Percentiles rank a stretch among this genome's conserved stretches.
These are phyloP conservation scores for Sicyos baderoa DNA, from an alignment of 306 rosid species.

Conservation along the genomic window DNA sequence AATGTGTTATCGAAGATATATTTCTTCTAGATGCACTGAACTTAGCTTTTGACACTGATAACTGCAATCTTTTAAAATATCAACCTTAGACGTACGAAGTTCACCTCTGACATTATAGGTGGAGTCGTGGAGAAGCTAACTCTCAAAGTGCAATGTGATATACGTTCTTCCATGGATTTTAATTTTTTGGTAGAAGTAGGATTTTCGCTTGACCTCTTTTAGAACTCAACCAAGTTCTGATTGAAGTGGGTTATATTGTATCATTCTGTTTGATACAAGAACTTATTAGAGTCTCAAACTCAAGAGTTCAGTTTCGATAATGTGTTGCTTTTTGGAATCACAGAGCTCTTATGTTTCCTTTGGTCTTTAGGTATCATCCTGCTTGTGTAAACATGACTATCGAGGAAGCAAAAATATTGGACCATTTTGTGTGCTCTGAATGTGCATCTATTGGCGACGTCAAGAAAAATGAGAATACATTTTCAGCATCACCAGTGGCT, in stretches of 20 bases:
- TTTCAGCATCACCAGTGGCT: slow-evolving; percentile 41
- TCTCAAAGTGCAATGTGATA: neutral
- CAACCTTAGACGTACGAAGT: neutral
- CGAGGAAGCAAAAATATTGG: slow-evolving; percentile 74
- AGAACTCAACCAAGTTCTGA: neutral
- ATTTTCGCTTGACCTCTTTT: neutral
- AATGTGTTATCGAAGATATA: neutral
- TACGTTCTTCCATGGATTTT: neutral
- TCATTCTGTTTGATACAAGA: neutral
- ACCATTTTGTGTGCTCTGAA: slow-evolving; percentile 75
- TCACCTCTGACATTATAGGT: neutral
- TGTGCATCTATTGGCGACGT: slow-evolving; percentile 60
- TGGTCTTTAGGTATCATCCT: slow-evolving; percentile 78
- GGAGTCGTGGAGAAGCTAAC: neutral
- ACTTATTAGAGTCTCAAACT: neutral
- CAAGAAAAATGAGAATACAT: slow-evolving; percentile 44
- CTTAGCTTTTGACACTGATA: neutral
- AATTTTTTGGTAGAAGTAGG: neutral
- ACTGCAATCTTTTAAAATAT: too few relatives aligned
- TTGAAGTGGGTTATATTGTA: neutral
- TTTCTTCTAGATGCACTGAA: neutral
- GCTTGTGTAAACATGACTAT: slow-evolving; percentile 86
- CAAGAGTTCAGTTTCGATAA: neutral
- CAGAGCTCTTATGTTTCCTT: slow-evolving; percentile 13
- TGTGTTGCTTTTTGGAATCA: neutral